Conservation (phyloP, 306 rosid species). For the Fragaria ananassa region DNA sequence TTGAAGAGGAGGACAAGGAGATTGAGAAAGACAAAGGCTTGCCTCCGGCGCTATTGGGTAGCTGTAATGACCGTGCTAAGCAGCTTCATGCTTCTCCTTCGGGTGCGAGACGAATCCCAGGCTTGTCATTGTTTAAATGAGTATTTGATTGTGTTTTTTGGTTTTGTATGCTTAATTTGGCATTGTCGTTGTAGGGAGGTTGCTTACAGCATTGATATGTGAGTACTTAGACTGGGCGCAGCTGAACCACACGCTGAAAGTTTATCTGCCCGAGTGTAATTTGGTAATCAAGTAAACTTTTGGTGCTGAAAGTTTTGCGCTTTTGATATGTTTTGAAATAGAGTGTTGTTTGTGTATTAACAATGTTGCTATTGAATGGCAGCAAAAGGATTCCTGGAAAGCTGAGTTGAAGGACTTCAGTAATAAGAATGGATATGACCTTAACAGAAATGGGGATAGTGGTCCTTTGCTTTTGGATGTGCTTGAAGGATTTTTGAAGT, state of each 20-base stretch:
- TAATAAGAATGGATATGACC: conserved; percentile 90
- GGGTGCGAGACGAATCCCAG: conserved; percentile 32
- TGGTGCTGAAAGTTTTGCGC: not conserved
- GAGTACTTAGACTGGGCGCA: conserved; percentile 99
- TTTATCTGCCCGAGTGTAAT: conserved; percentile 94
- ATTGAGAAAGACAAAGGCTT: conserved; percentile 84
- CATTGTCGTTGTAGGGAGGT: conserved; percentile 65
- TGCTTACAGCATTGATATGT: conserved; percentile 81
- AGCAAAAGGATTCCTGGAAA: conserved; percentile 97
- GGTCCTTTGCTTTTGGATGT: conserved; percentile 94
- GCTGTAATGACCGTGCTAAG: conserved; percentile 97
- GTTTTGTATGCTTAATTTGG: not conserved
- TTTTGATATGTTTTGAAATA: conserved; percentile 4
- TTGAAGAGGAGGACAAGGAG: conserved; percentile 95
- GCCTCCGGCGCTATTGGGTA: conserved; percentile 92
- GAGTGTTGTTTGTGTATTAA: not conserved
- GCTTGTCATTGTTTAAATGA: not conserved
- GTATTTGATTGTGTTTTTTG: not conserved
- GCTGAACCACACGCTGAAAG: conserved; percentile 84
- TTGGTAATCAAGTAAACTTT: conserved; percentile 55
- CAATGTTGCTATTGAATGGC: conserved; percentile 24
- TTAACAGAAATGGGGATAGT: conserved; percentile 86
- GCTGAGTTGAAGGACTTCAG: conserved; percentile 89
- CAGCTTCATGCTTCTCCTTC: conserved; percentile 98
- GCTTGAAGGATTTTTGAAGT: conserved; percentile 96